Evolutionary conservation across 441 rosid species (phyloP).

Genomic region (Croton setiger): DNA sequence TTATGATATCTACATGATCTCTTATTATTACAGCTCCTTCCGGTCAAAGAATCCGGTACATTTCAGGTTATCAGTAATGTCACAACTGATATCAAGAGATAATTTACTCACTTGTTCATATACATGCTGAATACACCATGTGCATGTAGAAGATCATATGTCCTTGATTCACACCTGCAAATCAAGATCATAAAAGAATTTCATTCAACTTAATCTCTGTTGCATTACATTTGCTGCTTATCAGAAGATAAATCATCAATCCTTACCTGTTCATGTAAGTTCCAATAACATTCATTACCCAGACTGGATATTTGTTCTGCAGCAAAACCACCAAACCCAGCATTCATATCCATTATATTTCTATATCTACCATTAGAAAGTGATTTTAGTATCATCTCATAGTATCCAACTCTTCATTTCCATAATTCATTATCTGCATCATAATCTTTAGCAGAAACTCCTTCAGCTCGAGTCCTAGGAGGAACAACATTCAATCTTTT

Average conservation of each 20-base stretch:
- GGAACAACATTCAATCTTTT: constrained; percentile 44
- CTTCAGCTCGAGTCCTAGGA: constrained; percentile 33
- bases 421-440: constrained; percentile 40
- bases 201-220: no score
- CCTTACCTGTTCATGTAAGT: constrained; percentile 69
- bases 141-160: constrained; percentile 58
- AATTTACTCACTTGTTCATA: constrained; percentile 41
- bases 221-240: no score
- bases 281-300: constrained; percentile 75
- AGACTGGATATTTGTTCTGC: constrained; percentile 54
- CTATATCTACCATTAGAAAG: constrained; percentile 40
- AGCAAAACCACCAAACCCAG: constrained; percentile 55
- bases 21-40: constrained; percentile 48
- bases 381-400: constrained; percentile 41
- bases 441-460: constrained; percentile 32
- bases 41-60: constrained; percentile 54
- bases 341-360: constrained; percentile 69
- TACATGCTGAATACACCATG: constrained; percentile 51
- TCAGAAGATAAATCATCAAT: not conserved
- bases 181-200: no score
- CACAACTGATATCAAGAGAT: constrained; percentile 35
- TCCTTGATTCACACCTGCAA: constrained; percentile 69
- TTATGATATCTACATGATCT: constrained; percentile 44
- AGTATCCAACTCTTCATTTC: constrained; percentile 40
- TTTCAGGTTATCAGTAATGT: constrained; percentile 51